A percentile compares a stretch with the other conserved stretches of the same genome.
Evolutionary conservation across 202 grass and related monocot species (phyloP).

Genomic region (Setaria viridis): DNA sequence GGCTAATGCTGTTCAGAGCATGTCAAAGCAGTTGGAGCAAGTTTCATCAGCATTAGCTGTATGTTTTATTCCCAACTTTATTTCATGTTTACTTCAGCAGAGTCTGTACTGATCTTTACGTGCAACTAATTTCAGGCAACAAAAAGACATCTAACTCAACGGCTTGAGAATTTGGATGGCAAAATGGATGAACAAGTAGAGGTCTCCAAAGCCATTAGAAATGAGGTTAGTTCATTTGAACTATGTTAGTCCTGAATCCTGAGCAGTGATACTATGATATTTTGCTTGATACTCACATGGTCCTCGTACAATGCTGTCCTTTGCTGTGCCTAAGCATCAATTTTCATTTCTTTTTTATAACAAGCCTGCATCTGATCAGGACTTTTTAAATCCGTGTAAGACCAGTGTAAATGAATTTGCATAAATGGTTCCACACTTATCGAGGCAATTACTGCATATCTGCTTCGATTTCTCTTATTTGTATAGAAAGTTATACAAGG

Average conservation of each 20-base stretch:
- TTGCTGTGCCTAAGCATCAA: conserved; percentile 9
- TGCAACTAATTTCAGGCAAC: conserved; percentile 69
- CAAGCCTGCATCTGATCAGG: not conserved
- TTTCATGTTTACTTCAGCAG: conserved; percentile 31
- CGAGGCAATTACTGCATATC: not conserved
- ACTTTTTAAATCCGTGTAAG: not conserved
- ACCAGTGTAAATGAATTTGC: conserved; percentile 2
- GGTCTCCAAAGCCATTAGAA: conserved; percentile 79
- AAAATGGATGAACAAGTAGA: conserved; percentile 93
- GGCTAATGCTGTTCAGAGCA: conserved; percentile 81
- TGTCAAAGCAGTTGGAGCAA: conserved; percentile 97
- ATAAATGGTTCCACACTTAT: not conserved
- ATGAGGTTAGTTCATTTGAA: conserved; percentile 70
- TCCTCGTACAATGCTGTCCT: not conserved
- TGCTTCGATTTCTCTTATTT: conserved; percentile 10
- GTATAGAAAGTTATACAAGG: not conserved
- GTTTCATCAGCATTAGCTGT: conserved; percentile 81
- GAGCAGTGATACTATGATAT: not conserved
- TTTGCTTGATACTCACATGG: conserved; percentile 23
- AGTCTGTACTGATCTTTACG: not conserved
- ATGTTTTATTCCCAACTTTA: conserved; percentile 48
- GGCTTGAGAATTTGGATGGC: conserved; percentile 90
- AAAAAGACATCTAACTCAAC: conserved; percentile 84
- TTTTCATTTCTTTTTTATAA: not conserved
- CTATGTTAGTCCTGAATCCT: conserved; percentile 21